Conservation (phyloP, 1,284 basidiomycete genomes). For the Cerioporus squamosus region DNA sequence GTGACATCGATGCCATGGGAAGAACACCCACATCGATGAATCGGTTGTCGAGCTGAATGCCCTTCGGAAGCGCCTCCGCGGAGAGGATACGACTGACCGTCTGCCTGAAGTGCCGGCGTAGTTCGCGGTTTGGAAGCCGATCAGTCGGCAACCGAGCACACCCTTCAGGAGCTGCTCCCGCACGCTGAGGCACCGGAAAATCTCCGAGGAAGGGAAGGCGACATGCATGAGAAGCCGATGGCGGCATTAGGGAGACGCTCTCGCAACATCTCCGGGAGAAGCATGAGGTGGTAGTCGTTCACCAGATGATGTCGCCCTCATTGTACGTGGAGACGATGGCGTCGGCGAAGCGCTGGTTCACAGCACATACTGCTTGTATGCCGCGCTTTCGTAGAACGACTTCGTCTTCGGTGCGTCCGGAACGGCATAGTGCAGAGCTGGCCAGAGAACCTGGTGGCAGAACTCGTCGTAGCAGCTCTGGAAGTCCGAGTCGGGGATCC, state of each 20-base stretch:
- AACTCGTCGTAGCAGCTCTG: conserved; percentile 84
- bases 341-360: conserved; percentile 86
- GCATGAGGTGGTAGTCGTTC: conserved; percentile 88
- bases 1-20: conserved; percentile 87
- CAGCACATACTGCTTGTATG: conserved; percentile 82
- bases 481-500: conserved; percentile 82
- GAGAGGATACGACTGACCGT: conserved; percentile 83
- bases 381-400: conserved; percentile 76
- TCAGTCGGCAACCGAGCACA: conserved; percentile 73
- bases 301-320: conserved; percentile 86
- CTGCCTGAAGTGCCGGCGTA: conserved; percentile 82
- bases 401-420: conserved; percentile 87
- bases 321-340: conserved; percentile 74
- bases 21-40: conserved; percentile 89
- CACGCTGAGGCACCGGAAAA: conserved; percentile 82
- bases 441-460: conserved; percentile 91
- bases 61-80: conserved; percentile 83
- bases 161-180: conserved; percentile 71
- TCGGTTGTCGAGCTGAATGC: conserved; percentile 66
- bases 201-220: conserved; percentile 87
- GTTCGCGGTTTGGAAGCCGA: conserved; percentile 88
- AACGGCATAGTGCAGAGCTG: conserved; percentile 85
- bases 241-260: conserved; percentile 62
- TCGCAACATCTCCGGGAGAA: conserved; percentile 80
- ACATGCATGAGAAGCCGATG: conserved; percentile 90